Evolutionary conservation across 345 rosid genomes (phyloP).

Genomic region (Ceriops tagal): DNA sequence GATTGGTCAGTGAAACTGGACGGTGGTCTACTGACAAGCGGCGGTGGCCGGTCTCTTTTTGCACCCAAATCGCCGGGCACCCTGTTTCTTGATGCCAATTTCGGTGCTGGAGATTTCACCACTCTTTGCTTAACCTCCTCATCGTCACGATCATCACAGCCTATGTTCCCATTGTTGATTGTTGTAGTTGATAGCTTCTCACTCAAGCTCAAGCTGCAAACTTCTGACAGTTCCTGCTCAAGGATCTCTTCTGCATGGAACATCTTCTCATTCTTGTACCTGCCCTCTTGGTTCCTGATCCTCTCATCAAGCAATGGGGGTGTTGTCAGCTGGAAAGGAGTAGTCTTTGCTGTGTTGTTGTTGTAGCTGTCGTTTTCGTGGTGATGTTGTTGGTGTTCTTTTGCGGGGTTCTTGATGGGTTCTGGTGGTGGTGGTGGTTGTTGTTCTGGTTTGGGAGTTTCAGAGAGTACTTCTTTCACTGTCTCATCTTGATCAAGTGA

Average conservation of each 20-base stretch:
- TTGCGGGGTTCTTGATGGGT: background rate
- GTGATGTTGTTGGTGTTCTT: background rate
- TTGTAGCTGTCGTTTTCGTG: slow-evolving; percentile 8
- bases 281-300: slow-evolving; percentile 22
- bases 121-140: slow-evolving; percentile 36
- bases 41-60: slow-evolving; percentile 16
- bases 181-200: slow-evolving; percentile 60
- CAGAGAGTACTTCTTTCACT: slow-evolving; percentile 80
- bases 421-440: slow-evolving; percentile 3
- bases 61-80: slow-evolving; percentile 18
- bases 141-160: slow-evolving; percentile 25
- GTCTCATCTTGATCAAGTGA: slow-evolving; percentile 54
- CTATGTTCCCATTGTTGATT: slow-evolving; percentile 28
- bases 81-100: slow-evolving; percentile 29
- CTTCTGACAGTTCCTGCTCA: slow-evolving; percentile 52
- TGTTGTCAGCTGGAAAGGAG: background rate
- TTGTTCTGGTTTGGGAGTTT: slow-evolving; percentile 38
- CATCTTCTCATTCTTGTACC: slow-evolving; percentile 5
- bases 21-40: slow-evolving; percentile 45
- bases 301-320: slow-evolving; percentile 2
- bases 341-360: slow-evolving; percentile 7
- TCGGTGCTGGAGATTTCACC: slow-evolving; percentile 51
- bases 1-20: slow-evolving; percentile 49
- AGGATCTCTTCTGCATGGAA: slow-evolving; percentile 37
- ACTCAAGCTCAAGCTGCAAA: slow-evolving; percentile 54